phyloP scores from a whole-genome alignment of 352 stramenopile species.

The Globisporangium perplexum region DNA sequence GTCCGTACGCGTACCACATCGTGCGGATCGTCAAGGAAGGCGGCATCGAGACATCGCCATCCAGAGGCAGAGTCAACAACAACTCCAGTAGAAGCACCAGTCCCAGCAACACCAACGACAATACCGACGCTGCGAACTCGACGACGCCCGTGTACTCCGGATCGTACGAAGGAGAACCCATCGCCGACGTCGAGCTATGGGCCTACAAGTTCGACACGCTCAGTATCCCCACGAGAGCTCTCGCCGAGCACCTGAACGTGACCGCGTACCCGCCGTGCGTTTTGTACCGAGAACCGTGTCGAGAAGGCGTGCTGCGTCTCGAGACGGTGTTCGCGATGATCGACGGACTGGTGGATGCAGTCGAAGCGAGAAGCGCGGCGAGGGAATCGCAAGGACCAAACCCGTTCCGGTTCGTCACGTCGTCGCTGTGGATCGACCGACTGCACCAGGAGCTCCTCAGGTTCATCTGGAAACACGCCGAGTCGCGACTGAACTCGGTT shows the following conservation, averaged over 20 bases:
- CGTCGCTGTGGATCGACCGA: constrained; percentile 32
- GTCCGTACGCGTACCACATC: constrained; percentile 36
- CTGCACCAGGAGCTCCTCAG: constrained; percentile 28
- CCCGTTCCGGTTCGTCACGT: constrained; percentile 16
- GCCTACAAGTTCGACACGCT: constrained; percentile 33
- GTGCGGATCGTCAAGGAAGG: constrained; percentile 17
- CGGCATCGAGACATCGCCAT: neutral
- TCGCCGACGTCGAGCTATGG: constrained; percentile 18
- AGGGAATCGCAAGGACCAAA: neutral
- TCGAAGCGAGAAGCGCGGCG: neutral
- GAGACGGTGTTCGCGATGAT: constrained; percentile 25
- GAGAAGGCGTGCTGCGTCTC: constrained; percentile 11
- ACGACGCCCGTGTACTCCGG: constrained; percentile 6
- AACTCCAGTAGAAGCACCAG: too few species aligned
- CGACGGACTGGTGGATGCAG: constrained; percentile 20
- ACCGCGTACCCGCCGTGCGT: constrained; percentile 6
- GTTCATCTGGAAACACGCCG: constrained; percentile 10
- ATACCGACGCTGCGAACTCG: neutral
- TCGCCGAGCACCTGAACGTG: constrained; percentile 12
- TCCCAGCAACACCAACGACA: neutral
- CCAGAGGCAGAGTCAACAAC: too few species aligned
- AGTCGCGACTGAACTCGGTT: constrained; percentile 22
- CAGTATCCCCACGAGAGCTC: constrained; percentile 15
- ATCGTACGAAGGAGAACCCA: constrained; percentile 6
- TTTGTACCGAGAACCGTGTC: constrained; percentile 7